Percentiles rank a stretch among this genome's conserved stretches.
Evolutionary conservation across 768 basidiomycete species (phyloP).

Genomic region (Mycena indigotica): DNA sequence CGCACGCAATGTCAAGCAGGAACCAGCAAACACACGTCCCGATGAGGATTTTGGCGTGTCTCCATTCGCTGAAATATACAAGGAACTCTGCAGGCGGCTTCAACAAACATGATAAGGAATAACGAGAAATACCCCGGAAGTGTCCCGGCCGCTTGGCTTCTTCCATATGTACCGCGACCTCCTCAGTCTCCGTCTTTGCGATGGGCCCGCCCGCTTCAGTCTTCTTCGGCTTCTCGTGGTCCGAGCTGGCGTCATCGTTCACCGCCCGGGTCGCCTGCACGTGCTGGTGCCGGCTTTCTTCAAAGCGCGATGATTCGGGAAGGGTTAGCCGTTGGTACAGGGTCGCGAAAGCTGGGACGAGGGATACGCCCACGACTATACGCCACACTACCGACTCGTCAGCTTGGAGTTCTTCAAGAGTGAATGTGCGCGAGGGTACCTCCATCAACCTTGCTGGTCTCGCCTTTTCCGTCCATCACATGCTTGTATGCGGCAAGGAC

Average conservation of each 20-base stretch:
- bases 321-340: conserved; percentile 77
- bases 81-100: conserved; percentile 52
- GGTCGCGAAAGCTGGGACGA: conserved; percentile 72
- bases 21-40: conserved; percentile 77
- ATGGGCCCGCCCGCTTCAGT: too few relatives aligned
- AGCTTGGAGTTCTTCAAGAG: too few relatives aligned
- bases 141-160: conserved; percentile 48
- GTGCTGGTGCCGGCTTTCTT: conserved; percentile 42
- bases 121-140: conserved; percentile 42
- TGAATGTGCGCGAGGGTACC: too few relatives aligned
- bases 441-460: conserved; percentile 69
- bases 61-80: conserved; percentile 71
- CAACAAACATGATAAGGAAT: neutral
- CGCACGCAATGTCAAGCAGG: conserved; percentile 69
- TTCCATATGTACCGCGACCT: conserved; percentile 18
- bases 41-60: conserved; percentile 64
- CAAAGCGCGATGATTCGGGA: conserved; percentile 63
- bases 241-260: conserved; percentile 26
- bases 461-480: conserved; percentile 58
- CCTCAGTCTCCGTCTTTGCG: conserved; percentile 9
- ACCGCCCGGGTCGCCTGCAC: neutral
- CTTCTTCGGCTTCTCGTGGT: conserved; percentile 25
- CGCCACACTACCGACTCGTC: conserved; percentile 77
- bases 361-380: conserved; percentile 67
- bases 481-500: conserved; percentile 64